These are phyloP conservation scores for Nannochloropsis gaditana DNA, from an alignment of 108 stramenopile genomes.

Conservation along the genomic window DNA sequence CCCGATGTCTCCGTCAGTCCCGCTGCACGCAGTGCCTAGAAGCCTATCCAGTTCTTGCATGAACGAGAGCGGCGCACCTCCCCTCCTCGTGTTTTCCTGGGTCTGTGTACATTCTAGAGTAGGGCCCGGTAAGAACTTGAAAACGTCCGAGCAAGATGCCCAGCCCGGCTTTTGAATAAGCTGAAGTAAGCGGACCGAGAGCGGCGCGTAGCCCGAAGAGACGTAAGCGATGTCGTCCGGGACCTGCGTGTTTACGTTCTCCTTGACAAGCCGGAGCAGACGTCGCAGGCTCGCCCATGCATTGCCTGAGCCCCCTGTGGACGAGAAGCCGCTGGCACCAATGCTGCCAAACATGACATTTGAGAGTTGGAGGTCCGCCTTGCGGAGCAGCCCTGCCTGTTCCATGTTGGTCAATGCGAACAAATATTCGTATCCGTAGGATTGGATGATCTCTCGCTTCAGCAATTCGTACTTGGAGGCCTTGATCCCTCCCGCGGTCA, in stretches of 20 bases:
- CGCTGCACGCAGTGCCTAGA: background rate
- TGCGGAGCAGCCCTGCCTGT: slow-evolving; percentile 67
- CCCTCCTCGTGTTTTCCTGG: background rate
- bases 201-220: slow-evolving; percentile 79
- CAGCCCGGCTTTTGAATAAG: slow-evolving; percentile 69
- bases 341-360: slow-evolving; percentile 58
- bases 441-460: slow-evolving; percentile 72
- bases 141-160: slow-evolving; percentile 31
- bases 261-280: slow-evolving; percentile 74
- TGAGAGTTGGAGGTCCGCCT: slow-evolving; percentile 55
- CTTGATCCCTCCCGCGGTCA: slow-evolving; percentile 80
- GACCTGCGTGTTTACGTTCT: slow-evolving; percentile 71
- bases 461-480: slow-evolving; percentile 73
- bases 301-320: slow-evolving; percentile 21
- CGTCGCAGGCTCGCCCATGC: slow-evolving; percentile 66
- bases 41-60: background rate
- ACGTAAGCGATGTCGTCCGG: slow-evolving; percentile 89
- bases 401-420: slow-evolving; percentile 73
- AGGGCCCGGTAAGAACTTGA: slow-evolving; percentile 48
- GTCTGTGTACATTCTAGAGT: slow-evolving; percentile 44
- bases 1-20: background rate
- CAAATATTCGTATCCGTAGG: slow-evolving; percentile 83
- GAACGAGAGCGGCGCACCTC: background rate
- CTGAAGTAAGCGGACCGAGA: slow-evolving; percentile 77
- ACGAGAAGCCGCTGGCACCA: background rate